Percentiles rank a stretch among this genome's conserved stretches.
These are phyloP conservation scores for Lentinus brumalis DNA, from an alignment of 768 basidiomycete species.

Conservation along the genomic window DNA sequence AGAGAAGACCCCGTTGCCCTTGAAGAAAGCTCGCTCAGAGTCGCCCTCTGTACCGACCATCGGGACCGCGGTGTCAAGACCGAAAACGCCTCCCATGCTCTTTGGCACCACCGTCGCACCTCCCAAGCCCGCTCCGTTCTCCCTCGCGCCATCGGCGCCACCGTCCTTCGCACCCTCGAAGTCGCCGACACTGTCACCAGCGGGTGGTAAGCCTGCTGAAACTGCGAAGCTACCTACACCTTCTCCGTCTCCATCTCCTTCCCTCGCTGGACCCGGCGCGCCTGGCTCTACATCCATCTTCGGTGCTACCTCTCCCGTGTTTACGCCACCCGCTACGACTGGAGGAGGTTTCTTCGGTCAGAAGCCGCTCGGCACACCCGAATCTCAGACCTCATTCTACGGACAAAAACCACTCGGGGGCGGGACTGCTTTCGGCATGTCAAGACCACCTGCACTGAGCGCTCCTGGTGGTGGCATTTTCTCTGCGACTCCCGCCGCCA, in stretches of 20 bases:
- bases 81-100: conserved; percentile 53
- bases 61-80: conserved; percentile 28
- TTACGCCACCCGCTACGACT: neutral
- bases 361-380: neutral
- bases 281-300: conserved; percentile 7
- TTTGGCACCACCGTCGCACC: conserved; percentile 8
- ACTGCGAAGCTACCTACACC: conserved; percentile 11
- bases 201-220: neutral
- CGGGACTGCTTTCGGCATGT: neutral
- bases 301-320: conserved; percentile 6
- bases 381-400: neutral
- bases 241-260: conserved; percentile 4
- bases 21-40: conserved; percentile 7
- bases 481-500: conserved; percentile 4
- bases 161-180: conserved; percentile 3
- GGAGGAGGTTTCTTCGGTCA: conserved; percentile 8
- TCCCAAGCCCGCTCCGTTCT: conserved; percentile 19
- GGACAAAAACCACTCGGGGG: neutral
- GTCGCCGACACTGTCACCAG: neutral
- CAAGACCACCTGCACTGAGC: neutral
- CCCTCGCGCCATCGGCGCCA: conserved; percentile 2
- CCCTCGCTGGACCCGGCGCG: conserved; percentile 4
- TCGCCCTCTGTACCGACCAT: conserved; percentile 4
- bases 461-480: neutral
- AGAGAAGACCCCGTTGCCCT: conserved; percentile 6